These are phyloP conservation scores for Globisporangium heterothallicum DNA, from an alignment of 352 stramenopile genomes.

Conservation along the genomic window DNA sequence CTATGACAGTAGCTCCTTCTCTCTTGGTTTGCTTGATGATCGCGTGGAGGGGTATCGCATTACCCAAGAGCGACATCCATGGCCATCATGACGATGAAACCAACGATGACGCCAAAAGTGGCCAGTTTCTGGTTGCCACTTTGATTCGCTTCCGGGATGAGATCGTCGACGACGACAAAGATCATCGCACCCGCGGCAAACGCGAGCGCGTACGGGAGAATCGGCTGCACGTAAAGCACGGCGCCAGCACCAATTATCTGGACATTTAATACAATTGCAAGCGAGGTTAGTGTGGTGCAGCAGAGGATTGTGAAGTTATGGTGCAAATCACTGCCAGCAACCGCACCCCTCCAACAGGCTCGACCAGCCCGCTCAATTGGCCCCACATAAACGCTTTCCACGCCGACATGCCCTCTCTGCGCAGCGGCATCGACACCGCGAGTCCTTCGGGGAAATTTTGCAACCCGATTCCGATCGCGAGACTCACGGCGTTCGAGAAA, in stretches of 20 bases:
- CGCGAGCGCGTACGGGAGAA: slow-evolving; percentile 87
- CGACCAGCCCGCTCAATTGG: slow-evolving; percentile 85
- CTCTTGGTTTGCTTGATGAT: not conserved
- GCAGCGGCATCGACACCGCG: slow-evolving; percentile 85
- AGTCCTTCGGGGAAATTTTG: slow-evolving; percentile 90
- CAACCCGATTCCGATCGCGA: slow-evolving; percentile 85
- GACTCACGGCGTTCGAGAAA: slow-evolving; percentile 78
- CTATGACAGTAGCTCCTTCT: not conserved
- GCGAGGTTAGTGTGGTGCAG: no score
- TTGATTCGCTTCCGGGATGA: slow-evolving; percentile 87
- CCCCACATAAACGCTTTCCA: slow-evolving; percentile 88
- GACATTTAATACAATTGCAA: no score
- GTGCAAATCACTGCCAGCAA: slow-evolving; percentile 3
- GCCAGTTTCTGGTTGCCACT: slow-evolving; percentile 86
- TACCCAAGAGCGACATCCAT: slow-evolving; percentile 84
- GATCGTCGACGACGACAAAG: slow-evolving; percentile 89
- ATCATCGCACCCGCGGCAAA: slow-evolving; percentile 90
- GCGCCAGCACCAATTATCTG: slow-evolving; percentile 79
- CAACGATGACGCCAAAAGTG: slow-evolving; percentile 81
- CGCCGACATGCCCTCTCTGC: slow-evolving; percentile 76
- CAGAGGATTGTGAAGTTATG: not conserved
- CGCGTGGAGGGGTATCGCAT: no score
- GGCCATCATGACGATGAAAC: slow-evolving; percentile 91
- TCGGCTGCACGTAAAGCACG: slow-evolving; percentile 83
- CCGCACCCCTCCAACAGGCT: slow-evolving; percentile 78